Evolutionary conservation across 1,284 basidiomycete species (phyloP).

Genomic region (Puccinia hordei): DNA sequence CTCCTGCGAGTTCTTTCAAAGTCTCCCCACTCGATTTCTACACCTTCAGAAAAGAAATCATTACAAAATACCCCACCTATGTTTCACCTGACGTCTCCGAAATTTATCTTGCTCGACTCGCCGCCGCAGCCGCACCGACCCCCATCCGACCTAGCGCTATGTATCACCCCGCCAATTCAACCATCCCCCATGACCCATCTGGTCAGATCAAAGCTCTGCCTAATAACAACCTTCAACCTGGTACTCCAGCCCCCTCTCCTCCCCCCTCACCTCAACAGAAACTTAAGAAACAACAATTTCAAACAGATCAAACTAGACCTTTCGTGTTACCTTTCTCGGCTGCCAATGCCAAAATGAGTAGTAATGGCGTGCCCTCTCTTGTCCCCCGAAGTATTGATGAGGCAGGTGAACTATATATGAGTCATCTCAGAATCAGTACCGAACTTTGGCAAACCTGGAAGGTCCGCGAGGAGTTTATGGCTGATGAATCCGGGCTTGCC

Average conservation of each 20-base stretch:
- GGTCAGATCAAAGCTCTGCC: conserved; percentile 22
- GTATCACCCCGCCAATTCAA: conserved; percentile 44
- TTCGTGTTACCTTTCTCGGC: conserved; percentile 92
- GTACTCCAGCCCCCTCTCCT: conserved; percentile 77
- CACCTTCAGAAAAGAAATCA: conserved; percentile 80
- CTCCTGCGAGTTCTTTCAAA: conserved; percentile 54
- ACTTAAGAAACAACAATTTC: conserved; percentile 97
- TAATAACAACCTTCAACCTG: conserved; percentile 49
- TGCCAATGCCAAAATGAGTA: conserved; percentile 59
- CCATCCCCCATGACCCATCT: conserved; percentile 47
- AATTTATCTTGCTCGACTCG: conserved; percentile 65
- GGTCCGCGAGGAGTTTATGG: conserved; percentile 90
- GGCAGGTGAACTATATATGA: conserved; percentile 84
- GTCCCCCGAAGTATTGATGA: conserved; percentile 95
- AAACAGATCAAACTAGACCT: conserved; percentile 91
- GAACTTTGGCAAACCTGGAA: conserved; percentile 92
- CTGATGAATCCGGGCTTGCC: conserved; percentile 82
- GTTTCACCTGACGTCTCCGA: conserved; percentile 38
- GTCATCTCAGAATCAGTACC: conserved; percentile 86
- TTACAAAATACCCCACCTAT: conserved; percentile 84
- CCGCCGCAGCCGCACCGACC: conserved; percentile 85
- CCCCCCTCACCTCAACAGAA: conserved; percentile 74
- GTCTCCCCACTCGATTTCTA: conserved; percentile 80
- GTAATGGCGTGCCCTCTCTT: conserved; percentile 63
- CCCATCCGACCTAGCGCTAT: conserved; percentile 67